Percentiles rank a stretch among this genome's conserved stretches.
phyloP scores from a whole-genome alignment of 495 filamentous ascomycete genomes.

The Hyphodiscus hymeniophilus region DNA sequence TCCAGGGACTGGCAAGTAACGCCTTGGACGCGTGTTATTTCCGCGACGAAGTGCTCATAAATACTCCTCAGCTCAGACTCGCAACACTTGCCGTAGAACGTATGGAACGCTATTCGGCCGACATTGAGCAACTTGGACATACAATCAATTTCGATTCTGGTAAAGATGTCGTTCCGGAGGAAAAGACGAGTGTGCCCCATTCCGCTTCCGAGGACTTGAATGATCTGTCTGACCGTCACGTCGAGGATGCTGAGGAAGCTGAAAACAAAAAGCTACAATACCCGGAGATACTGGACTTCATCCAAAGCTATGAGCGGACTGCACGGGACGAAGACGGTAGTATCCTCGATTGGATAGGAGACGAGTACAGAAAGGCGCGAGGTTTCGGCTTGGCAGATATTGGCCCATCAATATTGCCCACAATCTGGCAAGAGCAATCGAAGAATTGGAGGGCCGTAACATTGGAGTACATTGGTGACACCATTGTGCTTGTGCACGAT shows the following conservation, averaged over 20 bases:
- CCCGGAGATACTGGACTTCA: constrained; percentile 14
- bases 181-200: too few relatives aligned
- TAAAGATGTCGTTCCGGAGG: too few relatives aligned
- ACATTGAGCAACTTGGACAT: constrained; percentile 13
- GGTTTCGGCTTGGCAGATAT: constrained; percentile 25
- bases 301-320: too few relatives aligned
- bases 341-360: constrained; percentile 14
- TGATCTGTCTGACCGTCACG: too few relatives aligned
- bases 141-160: too few relatives aligned
- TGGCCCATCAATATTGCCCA: constrained; percentile 17
- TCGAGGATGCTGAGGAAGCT: too few relatives aligned
- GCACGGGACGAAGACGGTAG: constrained; percentile 14
- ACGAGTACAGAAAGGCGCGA: constrained; percentile 18
- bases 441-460: constrained; percentile 17
- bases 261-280: too few relatives aligned
- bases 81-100: too few relatives aligned
- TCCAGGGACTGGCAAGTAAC: constrained; percentile 8
- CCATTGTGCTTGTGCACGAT: constrained; percentile 17
- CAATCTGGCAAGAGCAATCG: constrained; percentile 17
- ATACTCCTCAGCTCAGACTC: constrained; percentile 14
- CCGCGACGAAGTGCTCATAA: constrained; percentile 6
- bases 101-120: too few relatives aligned
- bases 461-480: constrained; percentile 13
- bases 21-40: constrained; percentile 14
- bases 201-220: too few relatives aligned